Percentiles rank a stretch among this genome's conserved stretches.
These are phyloP conservation scores for Closterium sp. DNA, from an alignment of 139 green algal species.

Conservation along the genomic window DNA sequence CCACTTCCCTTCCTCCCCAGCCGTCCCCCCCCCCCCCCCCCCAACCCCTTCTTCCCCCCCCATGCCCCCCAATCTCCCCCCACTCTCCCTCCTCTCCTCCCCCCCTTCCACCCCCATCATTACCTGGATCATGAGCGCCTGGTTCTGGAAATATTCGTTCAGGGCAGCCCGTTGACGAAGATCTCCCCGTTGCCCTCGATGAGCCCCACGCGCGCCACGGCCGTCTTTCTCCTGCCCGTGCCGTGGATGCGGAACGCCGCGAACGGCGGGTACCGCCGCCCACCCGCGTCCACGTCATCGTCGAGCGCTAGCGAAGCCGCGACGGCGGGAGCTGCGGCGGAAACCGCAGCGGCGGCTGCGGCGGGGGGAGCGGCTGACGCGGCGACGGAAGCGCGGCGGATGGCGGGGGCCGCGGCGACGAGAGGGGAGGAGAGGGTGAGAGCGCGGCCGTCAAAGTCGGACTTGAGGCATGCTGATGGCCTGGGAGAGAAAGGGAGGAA, in stretches of 20 bases:
- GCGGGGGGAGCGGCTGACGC: not conserved
- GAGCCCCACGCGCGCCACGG: constrained; percentile 34
- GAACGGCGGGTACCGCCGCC: constrained; percentile 5
- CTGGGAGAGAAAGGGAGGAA: not conserved
- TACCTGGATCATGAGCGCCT: too few relatives aligned
- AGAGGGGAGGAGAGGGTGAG: not conserved
- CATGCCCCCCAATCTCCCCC: too few relatives aligned
- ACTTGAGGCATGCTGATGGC: not conserved
- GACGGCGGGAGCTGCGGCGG: not conserved
- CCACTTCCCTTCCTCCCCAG: too few relatives aligned
- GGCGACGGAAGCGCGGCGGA: not conserved
- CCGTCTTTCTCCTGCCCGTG: constrained; percentile 42
- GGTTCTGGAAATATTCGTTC: not conserved
- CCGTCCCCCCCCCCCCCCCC: too few relatives aligned
- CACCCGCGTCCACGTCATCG: not conserved
- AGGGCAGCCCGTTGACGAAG: too few relatives aligned
- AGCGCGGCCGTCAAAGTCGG: not conserved
- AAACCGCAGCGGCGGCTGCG: not conserved
- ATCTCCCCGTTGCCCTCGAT: constrained; percentile 38
- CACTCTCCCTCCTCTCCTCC: too few relatives aligned
- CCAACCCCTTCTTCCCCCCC: too few relatives aligned
- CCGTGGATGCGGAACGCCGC: constrained; percentile 29
- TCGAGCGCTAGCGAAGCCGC: not conserved
- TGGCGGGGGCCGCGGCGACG: not conserved
- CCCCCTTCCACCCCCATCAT: too few relatives aligned